Base-by-base conservation (phyloP, 352 stramenopile genomes). In the Globisporangium middletonii region DNA sequence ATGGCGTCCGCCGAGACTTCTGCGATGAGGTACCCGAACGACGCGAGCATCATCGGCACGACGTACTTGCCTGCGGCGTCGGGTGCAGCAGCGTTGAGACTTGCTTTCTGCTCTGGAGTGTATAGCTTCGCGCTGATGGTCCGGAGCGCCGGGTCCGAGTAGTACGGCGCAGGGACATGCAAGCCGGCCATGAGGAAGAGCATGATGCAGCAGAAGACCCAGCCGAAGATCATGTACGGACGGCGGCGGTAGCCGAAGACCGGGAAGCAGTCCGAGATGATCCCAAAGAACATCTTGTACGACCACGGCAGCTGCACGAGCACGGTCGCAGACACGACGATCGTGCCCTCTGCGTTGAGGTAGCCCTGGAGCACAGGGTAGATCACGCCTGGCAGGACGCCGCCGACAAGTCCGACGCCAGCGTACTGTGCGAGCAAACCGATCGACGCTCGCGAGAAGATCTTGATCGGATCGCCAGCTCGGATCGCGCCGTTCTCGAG, bases 41-140 rank as follows among this genome's bases (percentile, higher is more conserved):
- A 63, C n/a, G 76, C 71, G 28, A 89, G 62, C 79, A 87, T 88
- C 78, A 89, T 88, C 16, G 70, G 73, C 43, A 89, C 67, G 26
- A 91, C 70, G 47, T 85, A 87, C 38, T 67, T 70, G 28, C 63
- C 67, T 3, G 72, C 78, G 1, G 66, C 61, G 49, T 78, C 61
- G 13, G 73, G 63, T 6, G 75, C 71, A 4, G 60, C 38, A 0
- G 43, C 13, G 59, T 88, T 86, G 57, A 86, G 75, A 28, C 52
- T 80, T 16, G 66, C 58, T n/a, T 49, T 57, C 35, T 77, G 59
- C 0, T 55, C 59, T 4, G 67, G 47, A 0, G 72, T 78, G 64
- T 67, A 78, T 26, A 75, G 38, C 18, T 69, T 62, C 18, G 62
- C 62, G 49, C 48, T 72, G 15, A 59, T 73, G 30, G 47, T 72